Conservation (phyloP, 2,329 filamentous ascomycete species). For the Xylaria sp. region DNA sequence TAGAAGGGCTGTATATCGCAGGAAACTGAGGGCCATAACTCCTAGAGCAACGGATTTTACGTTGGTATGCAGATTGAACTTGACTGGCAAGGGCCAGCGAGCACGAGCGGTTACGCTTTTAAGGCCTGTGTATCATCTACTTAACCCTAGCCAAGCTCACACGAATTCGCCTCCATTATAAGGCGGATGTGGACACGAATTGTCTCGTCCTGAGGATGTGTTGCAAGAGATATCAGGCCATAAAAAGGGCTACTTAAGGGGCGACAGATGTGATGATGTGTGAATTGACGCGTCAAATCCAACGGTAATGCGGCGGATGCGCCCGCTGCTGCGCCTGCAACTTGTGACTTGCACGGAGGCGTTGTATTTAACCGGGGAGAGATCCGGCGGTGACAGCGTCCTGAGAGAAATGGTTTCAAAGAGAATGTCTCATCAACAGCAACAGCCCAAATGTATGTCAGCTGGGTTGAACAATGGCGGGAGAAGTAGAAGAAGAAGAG, state of each 20-base stretch:
- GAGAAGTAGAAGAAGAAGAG: not conserved
- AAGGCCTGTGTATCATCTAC: slow-evolving; percentile 20
- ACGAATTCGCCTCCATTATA: slow-evolving; percentile 23
- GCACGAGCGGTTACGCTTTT: slow-evolving; percentile 3
- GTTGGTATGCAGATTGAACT: slow-evolving; percentile 23
- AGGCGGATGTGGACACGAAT: not conserved
- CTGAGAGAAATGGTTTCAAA: not conserved
- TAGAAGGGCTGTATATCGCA: not conserved
- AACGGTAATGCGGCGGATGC: slow-evolving; percentile 22
- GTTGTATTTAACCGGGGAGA: slow-evolving; percentile 16
- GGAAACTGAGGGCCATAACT: slow-evolving; percentile 19
- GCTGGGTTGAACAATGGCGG: not conserved
- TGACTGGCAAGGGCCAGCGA: slow-evolving; percentile 14
- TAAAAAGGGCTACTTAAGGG: not conserved
- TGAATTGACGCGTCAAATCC: slow-evolving; percentile 17
- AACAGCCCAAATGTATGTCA: not conserved
- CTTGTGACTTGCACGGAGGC: slow-evolving; percentile 12
- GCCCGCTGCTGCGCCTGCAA: slow-evolving; percentile 9
- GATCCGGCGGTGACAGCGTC: slow-evolving; percentile 7
- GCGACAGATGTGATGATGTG: slow-evolving; percentile 9
- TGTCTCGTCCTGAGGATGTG: not conserved
- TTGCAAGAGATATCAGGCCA: slow-evolving; percentile 5
- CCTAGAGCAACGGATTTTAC: slow-evolving; percentile 10
- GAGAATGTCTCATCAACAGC: slow-evolving; percentile 5
- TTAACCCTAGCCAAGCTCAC: slow-evolving; percentile 32